Percentiles rank a stretch among this genome's conserved stretches.
Evolutionary conservation across 2,329 filamentous ascomycete species (phyloP).

Genomic region (Lecanicillium sp.): DNA sequence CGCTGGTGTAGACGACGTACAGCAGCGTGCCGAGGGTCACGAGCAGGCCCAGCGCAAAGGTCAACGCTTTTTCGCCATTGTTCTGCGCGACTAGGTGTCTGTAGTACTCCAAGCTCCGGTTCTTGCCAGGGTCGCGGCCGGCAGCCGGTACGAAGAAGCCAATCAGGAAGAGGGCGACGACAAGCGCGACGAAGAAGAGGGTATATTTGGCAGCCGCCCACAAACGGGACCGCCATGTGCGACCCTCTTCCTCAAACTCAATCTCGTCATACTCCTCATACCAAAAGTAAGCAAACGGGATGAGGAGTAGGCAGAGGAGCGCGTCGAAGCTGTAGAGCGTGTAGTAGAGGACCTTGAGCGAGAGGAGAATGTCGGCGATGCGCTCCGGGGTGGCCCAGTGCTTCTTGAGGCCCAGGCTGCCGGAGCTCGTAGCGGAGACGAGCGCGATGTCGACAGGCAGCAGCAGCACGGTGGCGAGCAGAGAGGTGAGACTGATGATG

Average conservation of each 20-base stretch:
- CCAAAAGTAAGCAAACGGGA: slow-evolving; percentile 97
- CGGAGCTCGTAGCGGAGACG: slow-evolving; percentile 78
- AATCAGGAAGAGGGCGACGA: slow-evolving; percentile 78
- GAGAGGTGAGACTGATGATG: slow-evolving; percentile 77
- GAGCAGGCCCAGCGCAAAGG: slow-evolving; percentile 83
- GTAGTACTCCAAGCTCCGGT: slow-evolving; percentile 85
- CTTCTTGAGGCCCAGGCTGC: slow-evolving; percentile 75
- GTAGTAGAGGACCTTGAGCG: slow-evolving; percentile 87
- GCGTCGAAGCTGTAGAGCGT: slow-evolving; percentile 87
- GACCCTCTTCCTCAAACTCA: slow-evolving; percentile 73
- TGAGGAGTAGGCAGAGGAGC: slow-evolving; percentile 77
- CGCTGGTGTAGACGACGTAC: slow-evolving; percentile 83
- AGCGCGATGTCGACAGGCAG: slow-evolving; percentile 94
- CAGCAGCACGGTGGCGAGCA: slow-evolving; percentile 87
- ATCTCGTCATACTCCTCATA: slow-evolving; percentile 96
- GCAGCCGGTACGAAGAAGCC: slow-evolving; percentile 90
- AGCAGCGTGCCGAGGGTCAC: slow-evolving; percentile 80
- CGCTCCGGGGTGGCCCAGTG: slow-evolving; percentile 86
- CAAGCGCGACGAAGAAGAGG: slow-evolving; percentile 70
- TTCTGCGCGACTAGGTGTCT: slow-evolving; percentile 71
- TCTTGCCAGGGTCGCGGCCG: slow-evolving; percentile 57
- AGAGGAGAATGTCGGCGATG: slow-evolving; percentile 70
- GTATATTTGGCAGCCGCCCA: slow-evolving; percentile 91
- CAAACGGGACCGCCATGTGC: slow-evolving; percentile 64
- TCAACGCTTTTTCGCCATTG: slow-evolving; percentile 85